Conservation (phyloP, 75 land plant species). For the Cupressus sempervirens region DNA sequence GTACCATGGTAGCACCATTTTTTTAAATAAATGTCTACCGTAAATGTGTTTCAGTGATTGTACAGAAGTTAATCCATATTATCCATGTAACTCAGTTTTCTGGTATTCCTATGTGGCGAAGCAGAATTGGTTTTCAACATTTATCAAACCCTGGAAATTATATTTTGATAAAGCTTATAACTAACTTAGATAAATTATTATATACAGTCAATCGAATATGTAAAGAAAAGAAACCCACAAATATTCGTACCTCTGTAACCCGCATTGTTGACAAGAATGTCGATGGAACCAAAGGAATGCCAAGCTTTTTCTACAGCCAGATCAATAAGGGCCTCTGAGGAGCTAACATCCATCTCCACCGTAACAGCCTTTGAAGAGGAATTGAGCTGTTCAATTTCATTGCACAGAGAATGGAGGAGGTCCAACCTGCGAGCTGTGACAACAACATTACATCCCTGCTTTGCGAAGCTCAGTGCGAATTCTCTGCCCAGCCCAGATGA, state of each 20-base stretch:
- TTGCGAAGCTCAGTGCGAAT: slow-evolving; percentile 20
- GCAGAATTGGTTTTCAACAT: background rate
- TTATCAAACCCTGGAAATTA: background rate
- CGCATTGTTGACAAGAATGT: slow-evolving; percentile 76
- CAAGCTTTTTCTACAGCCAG: slow-evolving; percentile 50
- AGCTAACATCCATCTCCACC: slow-evolving; percentile 50
- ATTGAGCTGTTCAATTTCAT: slow-evolving; percentile 15
- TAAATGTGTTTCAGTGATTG: too few relatives aligned
- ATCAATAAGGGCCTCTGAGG: slow-evolving; percentile 37
- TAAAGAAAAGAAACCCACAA: background rate
- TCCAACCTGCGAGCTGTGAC: slow-evolving; percentile 26
- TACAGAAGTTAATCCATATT: too few relatives aligned
- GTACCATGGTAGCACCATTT: too few relatives aligned
- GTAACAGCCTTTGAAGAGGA: slow-evolving; percentile 16
- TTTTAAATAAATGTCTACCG: too few relatives aligned
- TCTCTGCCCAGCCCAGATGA: slow-evolving; percentile 44
- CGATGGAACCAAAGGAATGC: slow-evolving; percentile 56
- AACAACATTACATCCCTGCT: slow-evolving; percentile 25
- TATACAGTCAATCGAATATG: background rate
- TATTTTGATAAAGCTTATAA: background rate
- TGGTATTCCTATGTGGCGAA: background rate
- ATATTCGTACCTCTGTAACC: slow-evolving; percentile 53
- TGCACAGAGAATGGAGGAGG: slow-evolving; percentile 25
- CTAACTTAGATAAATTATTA: background rate
- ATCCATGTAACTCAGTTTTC: background rate